Conservation (phyloP, 306 rosid genomes). For the Lathyrus tuberosus region DNA sequence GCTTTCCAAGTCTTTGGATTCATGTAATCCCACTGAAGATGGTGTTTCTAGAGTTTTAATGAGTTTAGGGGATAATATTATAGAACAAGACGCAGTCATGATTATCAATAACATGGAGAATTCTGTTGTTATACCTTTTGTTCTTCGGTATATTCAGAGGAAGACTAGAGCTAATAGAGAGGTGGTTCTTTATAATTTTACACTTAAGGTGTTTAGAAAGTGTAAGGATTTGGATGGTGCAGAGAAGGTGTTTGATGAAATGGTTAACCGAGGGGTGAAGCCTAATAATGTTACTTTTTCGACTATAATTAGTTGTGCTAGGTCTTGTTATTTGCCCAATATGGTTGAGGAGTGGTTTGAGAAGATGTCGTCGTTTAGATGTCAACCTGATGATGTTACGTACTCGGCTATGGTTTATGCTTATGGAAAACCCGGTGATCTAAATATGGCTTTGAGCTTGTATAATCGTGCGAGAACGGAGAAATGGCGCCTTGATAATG, state of each 20-base stretch:
- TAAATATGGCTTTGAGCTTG: slow-evolving; percentile 76
- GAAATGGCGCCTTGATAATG: slow-evolving; percentile 71
- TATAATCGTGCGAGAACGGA: slow-evolving; percentile 79
- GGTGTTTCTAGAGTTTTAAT: slow-evolving; percentile 55
- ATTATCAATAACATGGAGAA: slow-evolving; percentile 68
- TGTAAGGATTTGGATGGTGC: slow-evolving; percentile 68
- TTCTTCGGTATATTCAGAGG: slow-evolving; percentile 58
- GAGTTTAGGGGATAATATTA: slow-evolving; percentile 48
- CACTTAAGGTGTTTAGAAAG: slow-evolving; percentile 78
- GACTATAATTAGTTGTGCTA: slow-evolving; percentile 88
- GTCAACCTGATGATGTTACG: slow-evolving; percentile 81
- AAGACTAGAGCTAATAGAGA: slow-evolving; percentile 53
- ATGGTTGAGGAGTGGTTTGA: slow-evolving; percentile 94
- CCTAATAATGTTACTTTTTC: slow-evolving; percentile 89
- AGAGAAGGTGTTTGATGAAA: slow-evolving; percentile 80
- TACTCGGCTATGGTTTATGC: slow-evolving; percentile 85
- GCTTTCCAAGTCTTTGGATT: slow-evolving; percentile 63
- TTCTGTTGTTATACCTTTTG: slow-evolving; percentile 55
- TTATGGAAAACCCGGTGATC: slow-evolving; percentile 78
- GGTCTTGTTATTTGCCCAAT: slow-evolving; percentile 59
- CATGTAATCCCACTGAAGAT: slow-evolving; percentile 49
- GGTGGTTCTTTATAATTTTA: slow-evolving; percentile 80
- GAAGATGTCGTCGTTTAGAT: slow-evolving; percentile 70
- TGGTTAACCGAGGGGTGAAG: slow-evolving; percentile 66
- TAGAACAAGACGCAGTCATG: slow-evolving; percentile 81